Evolutionary conservation across 202 grass and related monocot species (phyloP), one percentile per base, ranked within the genome.

Genomic region (Setaria italica): DNA sequence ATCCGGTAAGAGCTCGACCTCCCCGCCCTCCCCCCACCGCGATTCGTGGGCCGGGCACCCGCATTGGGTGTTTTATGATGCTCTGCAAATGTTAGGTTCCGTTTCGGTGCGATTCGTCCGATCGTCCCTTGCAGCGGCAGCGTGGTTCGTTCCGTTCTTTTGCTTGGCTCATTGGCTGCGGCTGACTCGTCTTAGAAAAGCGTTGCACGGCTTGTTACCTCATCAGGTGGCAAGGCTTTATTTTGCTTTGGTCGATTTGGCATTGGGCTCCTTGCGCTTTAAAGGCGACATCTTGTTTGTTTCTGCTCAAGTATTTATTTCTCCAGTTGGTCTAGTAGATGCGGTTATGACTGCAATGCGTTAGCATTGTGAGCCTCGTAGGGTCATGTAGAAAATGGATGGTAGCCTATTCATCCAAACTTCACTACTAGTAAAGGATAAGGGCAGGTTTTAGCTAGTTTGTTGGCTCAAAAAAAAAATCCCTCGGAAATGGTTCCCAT

Each of bases 1-100:
- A 96, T 88, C 94, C 91, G 78, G 94, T 96, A 82, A 88, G 91
- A 74, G 89, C 83, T 77, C 60, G 51, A 58, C 84, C 65, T 71
- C 70, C 45, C 13, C 2, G 15, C 13, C 45, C 48, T 50, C 54
- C 19, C 11, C 45, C 71, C 32, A 39, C 33, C 33, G 59, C 63
- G 71, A 29, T 55, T 76, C 41, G 45, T 58, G 45, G 42, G 19
- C 60, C 72, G 19, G 15, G 54, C 56, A 67, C 56, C 82, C 21
- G 85, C 85, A 91, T 91, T 88, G 76, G 56, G 30, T 42, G 47
- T 72, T 41, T 32, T n/a, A 25, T 67, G 81, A 15, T 57, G 39
- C 51, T 33, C 3, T 12, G 62, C 33, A n/a, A 25, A 16, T 19
- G 19, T 11, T 56, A 3, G 0, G 63, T 49, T 17, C 65, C 29